Evolutionary conservation across 305 asterid genomes (phyloP).

Genomic region (Nicotiana rustica): DNA sequence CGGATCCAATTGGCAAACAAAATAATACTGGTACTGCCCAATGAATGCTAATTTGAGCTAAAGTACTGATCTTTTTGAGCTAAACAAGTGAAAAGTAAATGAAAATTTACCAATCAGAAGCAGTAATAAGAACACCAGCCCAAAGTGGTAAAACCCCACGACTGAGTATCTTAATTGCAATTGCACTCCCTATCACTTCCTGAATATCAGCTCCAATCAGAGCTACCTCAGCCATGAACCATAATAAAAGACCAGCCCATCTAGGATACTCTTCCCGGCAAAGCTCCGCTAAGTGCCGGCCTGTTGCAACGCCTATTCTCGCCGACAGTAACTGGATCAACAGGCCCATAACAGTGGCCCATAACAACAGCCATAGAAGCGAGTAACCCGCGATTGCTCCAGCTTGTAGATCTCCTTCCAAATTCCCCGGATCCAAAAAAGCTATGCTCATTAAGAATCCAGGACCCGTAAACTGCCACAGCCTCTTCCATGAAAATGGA

Average conservation of each 20-base stretch:
- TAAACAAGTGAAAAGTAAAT: background rate
- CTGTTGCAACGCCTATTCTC: conserved; percentile 86
- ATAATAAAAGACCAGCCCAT: conserved; percentile 81
- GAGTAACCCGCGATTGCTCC: conserved; percentile 97
- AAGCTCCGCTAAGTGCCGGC: conserved; percentile 92
- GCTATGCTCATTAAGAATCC: conserved; percentile 95
- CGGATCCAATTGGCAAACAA: background rate
- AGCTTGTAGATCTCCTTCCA: conserved; percentile 95
- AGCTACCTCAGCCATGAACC: conserved; percentile 97
- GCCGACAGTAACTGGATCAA: conserved; percentile 87
- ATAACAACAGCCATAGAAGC: conserved; percentile 79
- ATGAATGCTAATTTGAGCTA: background rate
- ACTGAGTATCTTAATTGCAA: conserved; percentile 88
- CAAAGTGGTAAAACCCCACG: conserved; percentile 78
- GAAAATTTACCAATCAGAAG: conserved; percentile 75
- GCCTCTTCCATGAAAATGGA: conserved; percentile 77
- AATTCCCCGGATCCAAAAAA: conserved; percentile 92
- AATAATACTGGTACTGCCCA: background rate
- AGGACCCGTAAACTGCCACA: conserved; percentile 89
- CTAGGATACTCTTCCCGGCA: conserved; percentile 89
- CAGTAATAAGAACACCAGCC: conserved; percentile 90
- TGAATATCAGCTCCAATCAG: conserved; percentile 94
- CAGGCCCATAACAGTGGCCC: conserved; percentile 92
- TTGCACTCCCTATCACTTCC: conserved; percentile 96
- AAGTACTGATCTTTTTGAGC: background rate